These are phyloP conservation scores for Lonicera japonica DNA, from an alignment of 129 eudicot genomes.

Conservation along the genomic window DNA sequence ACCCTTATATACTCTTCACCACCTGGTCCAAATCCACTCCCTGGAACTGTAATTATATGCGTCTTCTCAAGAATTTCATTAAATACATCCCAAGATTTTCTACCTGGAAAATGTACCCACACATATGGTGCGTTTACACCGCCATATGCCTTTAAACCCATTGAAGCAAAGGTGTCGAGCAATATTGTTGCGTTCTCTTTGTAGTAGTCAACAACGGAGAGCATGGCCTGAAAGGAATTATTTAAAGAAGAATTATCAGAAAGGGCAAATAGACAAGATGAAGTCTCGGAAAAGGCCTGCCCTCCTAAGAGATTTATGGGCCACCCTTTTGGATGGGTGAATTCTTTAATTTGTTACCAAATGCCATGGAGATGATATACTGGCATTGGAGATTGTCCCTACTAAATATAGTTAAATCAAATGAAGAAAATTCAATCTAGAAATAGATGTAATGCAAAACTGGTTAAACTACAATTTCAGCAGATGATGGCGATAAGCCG, in stretches of 20 bases:
- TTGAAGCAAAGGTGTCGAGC: conserved; percentile 51
- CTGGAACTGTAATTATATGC: conserved; percentile 77
- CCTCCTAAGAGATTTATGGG: too few relatives aligned
- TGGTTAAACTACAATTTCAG: too few relatives aligned
- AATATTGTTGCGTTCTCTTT: conserved; percentile 74
- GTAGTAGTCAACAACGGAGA: conserved; percentile 63
- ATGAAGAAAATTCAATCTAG: too few relatives aligned
- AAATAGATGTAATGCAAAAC: too few relatives aligned
- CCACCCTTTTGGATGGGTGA: too few relatives aligned
- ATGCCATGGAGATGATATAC: too few relatives aligned
- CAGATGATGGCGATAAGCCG: too few relatives aligned
- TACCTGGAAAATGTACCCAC: conserved; percentile 94
- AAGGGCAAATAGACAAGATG: too few relatives aligned
- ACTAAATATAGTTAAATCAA: too few relatives aligned
- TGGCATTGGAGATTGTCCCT: too few relatives aligned
- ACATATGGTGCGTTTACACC: conserved; percentile 90
- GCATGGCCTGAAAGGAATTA: conserved; percentile 48
- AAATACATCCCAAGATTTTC: conserved; percentile 79
- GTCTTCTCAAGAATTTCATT: conserved; percentile 65
- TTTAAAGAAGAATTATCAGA: not conserved
- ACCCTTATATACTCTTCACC: conserved; percentile 85
- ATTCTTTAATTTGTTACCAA: too few relatives aligned
- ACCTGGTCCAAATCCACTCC: conserved; percentile 86
- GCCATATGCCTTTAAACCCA: conserved; percentile 69
- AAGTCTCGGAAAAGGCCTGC: too few relatives aligned